A percentile compares a stretch with the other conserved stretches of the same genome.
phyloP scores from a whole-genome alignment of 768 basidiomycete species.

The Agrocybe chaxingu region DNA sequence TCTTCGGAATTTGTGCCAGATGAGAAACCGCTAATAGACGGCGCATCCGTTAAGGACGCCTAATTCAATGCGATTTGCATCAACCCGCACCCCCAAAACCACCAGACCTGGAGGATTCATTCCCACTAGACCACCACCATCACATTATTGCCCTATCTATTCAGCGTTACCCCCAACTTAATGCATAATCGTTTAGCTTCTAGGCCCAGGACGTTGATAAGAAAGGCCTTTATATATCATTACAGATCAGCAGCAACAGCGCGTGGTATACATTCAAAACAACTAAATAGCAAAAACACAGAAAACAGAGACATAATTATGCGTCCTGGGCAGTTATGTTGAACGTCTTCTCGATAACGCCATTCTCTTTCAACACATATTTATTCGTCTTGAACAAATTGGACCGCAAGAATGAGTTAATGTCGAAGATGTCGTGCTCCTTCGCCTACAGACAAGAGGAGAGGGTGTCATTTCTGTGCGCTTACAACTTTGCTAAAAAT shows the following conservation, averaged over 20 bases:
- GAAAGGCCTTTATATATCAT: conserved; percentile 5
- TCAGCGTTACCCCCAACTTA: conserved; percentile 8
- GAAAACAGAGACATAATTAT: conserved; percentile 9
- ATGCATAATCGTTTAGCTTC: not conserved
- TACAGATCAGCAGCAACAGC: conserved; percentile 8
- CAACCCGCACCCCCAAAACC: conserved; percentile 4
- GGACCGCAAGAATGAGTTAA: conserved; percentile 79
- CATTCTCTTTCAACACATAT: conserved; percentile 65
- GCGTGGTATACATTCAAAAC: conserved; percentile 15
- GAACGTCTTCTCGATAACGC: conserved; percentile 72
- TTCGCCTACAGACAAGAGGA: conserved; percentile 61
- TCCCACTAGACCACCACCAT: conserved; percentile 7
- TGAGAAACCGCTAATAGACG: conserved; percentile 9
- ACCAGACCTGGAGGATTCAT: conserved; percentile 7
- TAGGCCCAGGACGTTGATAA: not conserved
- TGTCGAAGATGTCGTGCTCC: conserved; percentile 95
- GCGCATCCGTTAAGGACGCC: conserved; percentile 3
- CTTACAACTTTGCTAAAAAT: not conserved
- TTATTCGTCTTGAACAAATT: conserved; percentile 87
- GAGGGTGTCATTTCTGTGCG: not conserved
- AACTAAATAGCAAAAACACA: conserved; percentile 18
- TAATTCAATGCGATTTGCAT: conserved; percentile 1
- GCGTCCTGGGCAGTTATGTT: conserved; percentile 29
- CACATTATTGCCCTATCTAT: conserved; percentile 17
- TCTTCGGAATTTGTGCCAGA: conserved; percentile 1